Base-by-base conservation (phyloP, 352 stramenopile genomes). In the Pythium sukuiense region DNA sequence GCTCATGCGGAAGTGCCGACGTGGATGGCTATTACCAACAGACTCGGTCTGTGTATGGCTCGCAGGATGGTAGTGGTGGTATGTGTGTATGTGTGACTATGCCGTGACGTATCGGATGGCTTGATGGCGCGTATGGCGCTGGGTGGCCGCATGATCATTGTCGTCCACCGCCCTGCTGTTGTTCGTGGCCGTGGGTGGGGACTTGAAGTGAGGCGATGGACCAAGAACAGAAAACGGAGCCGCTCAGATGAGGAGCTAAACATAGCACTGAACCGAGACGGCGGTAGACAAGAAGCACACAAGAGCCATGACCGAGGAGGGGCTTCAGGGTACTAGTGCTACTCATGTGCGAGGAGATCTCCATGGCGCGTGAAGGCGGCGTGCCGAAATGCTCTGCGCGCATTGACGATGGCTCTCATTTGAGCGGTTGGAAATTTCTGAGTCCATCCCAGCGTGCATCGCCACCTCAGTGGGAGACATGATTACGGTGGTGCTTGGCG, bases 401-500 rank as follows among this genome's bases (percentile, higher is more conserved):
- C 37, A 43, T 43, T 35, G 4, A 35, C 37, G 9, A 12, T 43
- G 11, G 37, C 37, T 43, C 9, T 14, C 37, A 16, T 18, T 43
- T 12, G 9, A 43, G 16, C 41, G 16, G 41, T 48, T 48, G 45
- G 32, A 52, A 52, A 52, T 18, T 52, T 52, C 45, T 30, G 45
- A 29, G 20, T 52, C 45, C 45, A 52, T 52, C n/a, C 45, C 5
- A 16, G 33, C 33, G 20, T 27, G 12, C 20, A 8, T 18, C 8
- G 49, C 26, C 49, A 55, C 24, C 30, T 46, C 35, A 37, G 18
- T 16, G 53, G 2, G 30, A 20, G 52, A 24, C 30, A 59, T 46
- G 53, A 59, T 59, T 46, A 43, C 53, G 53, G 16, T 59, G 53
- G 30, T 45, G 53, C 32, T 59, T 37, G 29, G 53, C 26, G 53